Base-by-base conservation (phyloP, 805 yeast species). In the Lipomyces starkeyi region DNA sequence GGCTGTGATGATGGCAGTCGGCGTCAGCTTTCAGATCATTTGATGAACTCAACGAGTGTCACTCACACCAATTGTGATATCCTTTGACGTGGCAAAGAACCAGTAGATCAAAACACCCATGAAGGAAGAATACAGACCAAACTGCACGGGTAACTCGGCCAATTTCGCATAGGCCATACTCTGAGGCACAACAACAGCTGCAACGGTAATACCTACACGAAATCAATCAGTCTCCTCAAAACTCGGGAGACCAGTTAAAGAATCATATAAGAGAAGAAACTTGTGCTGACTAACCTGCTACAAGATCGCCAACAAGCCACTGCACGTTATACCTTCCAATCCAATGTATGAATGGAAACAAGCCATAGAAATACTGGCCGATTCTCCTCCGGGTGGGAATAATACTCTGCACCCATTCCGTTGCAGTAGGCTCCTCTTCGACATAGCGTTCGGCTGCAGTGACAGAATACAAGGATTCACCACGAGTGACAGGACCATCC, bases 271-370 rank as follows among this genome's bases (percentile, higher is more conserved):
- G 2, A 2, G 22, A 17, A n/a, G 14, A n/a, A 2, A 8, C 49
- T 17, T 43, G 22, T 14, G 11, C 13, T 11, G 13, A 43, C 49
- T 43, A 17, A 43, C 49, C 49, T 1, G 49, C 49, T 8, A 43
- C 49, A 17, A 43, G 49, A 43, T 43, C 49, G 3, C 49, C 49
- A 43, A 43, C 3, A 43, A 43, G 9, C 49, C 49, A 43, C 6
- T 43, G 49, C 49, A 43, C 3, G 49, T 43, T 43, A 43, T 43
- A 43, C 9, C 22, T 43, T n/a, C 49, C 49, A 17, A 43, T 43
- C 49, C 49, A 43, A 43, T 17, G 49, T 43, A n/a, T 17, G 49
- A 43, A 43, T 43, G 49, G 49, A 43, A 43, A n/a, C 49, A 43
- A 43, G 49, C 22, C n/a, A 43, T 43, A 17, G 49, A n/a, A 3